Evolutionary conservation across 106 monocot genomes (phyloP).

Genomic region (Acorus gramineus): DNA sequence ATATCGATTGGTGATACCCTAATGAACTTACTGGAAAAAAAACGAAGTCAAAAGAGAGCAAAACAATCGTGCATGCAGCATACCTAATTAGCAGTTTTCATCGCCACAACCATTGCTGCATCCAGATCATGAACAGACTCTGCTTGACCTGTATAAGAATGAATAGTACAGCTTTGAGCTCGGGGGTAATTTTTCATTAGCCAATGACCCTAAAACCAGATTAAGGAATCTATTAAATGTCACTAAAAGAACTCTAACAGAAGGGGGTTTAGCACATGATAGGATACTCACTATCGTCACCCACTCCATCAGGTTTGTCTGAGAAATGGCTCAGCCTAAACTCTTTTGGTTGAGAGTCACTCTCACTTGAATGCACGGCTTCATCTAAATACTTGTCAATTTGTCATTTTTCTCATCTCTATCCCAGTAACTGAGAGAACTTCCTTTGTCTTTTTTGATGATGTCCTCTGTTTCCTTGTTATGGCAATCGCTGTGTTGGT

Average conservation of each 20-base stretch:
- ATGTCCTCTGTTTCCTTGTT: constrained; percentile 13
- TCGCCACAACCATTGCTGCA: constrained; percentile 83
- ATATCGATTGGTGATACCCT: too few relatives aligned
- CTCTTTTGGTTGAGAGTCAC: constrained; percentile 25
- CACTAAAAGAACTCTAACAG: too few relatives aligned
- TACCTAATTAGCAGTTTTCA: constrained; percentile 96
- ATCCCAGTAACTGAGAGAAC: constrained; percentile 1
- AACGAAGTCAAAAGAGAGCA: not conserved
- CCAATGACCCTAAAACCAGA: not conserved
- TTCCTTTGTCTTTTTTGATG: constrained; percentile 8
- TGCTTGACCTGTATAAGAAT: constrained; percentile 17
- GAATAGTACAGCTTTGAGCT: constrained; percentile 22
- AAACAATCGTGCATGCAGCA: not conserved
- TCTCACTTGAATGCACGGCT: not conserved
- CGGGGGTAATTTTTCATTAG: constrained; percentile 28
- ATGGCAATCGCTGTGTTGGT: constrained; percentile 28
- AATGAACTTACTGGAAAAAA: not conserved
- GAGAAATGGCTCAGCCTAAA: constrained; percentile 11
- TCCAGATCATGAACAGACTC: constrained; percentile 39
- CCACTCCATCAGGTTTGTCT: constrained; percentile 16
- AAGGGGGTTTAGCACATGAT: too few relatives aligned
- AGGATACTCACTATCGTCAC: not conserved
- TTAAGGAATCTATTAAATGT: too few relatives aligned
- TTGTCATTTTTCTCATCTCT: constrained; percentile 13
- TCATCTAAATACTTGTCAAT: constrained; percentile 3